These are phyloP conservation scores for Phytophthora aleatoria DNA, from an alignment of 352 stramenopile genomes.

Conservation along the genomic window DNA sequence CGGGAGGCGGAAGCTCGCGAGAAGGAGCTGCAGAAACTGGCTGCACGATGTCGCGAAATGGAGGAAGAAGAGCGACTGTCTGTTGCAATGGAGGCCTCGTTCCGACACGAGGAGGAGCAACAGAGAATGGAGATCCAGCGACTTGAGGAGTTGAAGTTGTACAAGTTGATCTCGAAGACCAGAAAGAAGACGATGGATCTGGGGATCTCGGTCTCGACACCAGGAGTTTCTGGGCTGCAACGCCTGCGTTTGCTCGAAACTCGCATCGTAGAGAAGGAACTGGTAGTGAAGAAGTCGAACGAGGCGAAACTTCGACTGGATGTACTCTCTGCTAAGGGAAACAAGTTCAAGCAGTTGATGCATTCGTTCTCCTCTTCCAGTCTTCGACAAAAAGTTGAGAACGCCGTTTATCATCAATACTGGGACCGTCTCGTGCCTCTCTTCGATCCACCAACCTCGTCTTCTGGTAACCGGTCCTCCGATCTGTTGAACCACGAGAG, in stretches of 20 bases:
- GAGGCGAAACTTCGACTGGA: conserved; percentile 50
- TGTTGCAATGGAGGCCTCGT: conserved; percentile 41
- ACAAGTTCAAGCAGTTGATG: conserved; percentile 39
- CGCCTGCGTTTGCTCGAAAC: conserved; percentile 39
- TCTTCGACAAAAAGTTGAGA: conserved; percentile 51
- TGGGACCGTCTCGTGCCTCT: conserved; percentile 49
- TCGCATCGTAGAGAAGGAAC: conserved; percentile 44
- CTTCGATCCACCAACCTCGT: conserved; percentile 31
- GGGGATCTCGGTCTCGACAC: conserved; percentile 41
- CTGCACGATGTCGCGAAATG: conserved; percentile 53
- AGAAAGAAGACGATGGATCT: conserved; percentile 38
- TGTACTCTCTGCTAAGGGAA: conserved; percentile 41
- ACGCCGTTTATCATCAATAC: conserved; percentile 41
- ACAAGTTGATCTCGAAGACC: conserved; percentile 26
- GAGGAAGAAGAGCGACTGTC: conserved; percentile 55
- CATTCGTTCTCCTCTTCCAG: conserved; percentile 35
- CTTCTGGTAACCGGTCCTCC: conserved; percentile 15
- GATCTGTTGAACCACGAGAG: conserved; percentile 58
- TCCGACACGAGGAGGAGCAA: conserved; percentile 28
- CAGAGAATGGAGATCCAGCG: conserved; percentile 34
- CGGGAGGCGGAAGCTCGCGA: conserved; percentile 30
- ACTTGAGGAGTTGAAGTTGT: conserved; percentile 47
- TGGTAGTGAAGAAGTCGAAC: conserved; percentile 20
- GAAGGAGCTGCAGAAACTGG: conserved; percentile 39
- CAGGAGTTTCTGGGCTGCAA: conserved; percentile 30